Base-by-base conservation (phyloP, 78 protist genomes). In the Chrysochromulina tobinii region DNA sequence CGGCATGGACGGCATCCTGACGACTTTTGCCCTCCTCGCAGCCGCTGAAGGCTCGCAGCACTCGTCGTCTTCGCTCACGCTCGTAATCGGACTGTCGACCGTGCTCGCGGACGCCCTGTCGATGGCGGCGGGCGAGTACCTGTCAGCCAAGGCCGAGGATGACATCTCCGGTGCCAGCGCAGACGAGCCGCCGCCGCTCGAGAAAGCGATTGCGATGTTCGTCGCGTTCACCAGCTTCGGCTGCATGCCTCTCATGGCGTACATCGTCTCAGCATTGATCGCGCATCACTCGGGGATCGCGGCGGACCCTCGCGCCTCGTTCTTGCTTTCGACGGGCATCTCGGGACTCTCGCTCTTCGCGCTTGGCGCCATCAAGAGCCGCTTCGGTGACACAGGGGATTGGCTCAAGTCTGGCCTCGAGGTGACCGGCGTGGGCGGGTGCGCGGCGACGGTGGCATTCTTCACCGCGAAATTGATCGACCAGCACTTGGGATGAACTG, bases 51-150 rank as follows among this genome's bases (percentile, higher is more conserved):
- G 87, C 59, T 54, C 87, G 12, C 51, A 18, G 20, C 58, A 54
- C 48, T 23, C 61, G 25, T 5, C 64, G 4, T 20, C 48, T 3
- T 51, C 87, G 21, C 57, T 75, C 27, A 79, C 87, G 27, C 87
- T 79, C 51, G 87, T 79, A 15, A 17, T 79, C 64, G 87, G 87
- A 51, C 7, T 79, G 64, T 79, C 87, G 17, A 79, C 87, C 23
- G 58, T 79, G 87, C 87, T 79, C 5, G 87, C 87, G 1, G 87
- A 79, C 61, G 87, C 87, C 51, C 61, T 79, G 5, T 53, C 64
- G 51, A 79, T 79, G 87, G 87, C 87, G 50, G 87, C 59, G n/a
- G 87, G 87, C 15, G 87, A 79, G 87, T 79, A 79, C 87, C 87
- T 79, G 48, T 54, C 64, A 9, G 61, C 87, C 3, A 79, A 79